Evolutionary conservation across 768 basidiomycete genomes (phyloP).

Genomic region (Fibroporia radiculosa): DNA sequence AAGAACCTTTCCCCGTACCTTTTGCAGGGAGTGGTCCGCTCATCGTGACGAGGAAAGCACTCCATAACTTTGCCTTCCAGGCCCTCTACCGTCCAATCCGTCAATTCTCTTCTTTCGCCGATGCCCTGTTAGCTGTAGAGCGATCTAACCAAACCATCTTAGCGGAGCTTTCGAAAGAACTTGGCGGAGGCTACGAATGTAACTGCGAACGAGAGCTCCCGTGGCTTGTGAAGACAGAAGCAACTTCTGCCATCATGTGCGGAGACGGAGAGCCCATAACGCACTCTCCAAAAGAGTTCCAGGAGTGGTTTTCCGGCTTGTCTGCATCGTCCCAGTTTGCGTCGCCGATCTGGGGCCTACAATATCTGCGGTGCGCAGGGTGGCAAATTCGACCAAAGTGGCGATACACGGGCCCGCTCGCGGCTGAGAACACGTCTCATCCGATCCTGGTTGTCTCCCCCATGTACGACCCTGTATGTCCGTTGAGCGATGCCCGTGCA

Average conservation of each 20-base stretch:
- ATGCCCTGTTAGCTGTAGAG: slow-evolving; percentile 8
- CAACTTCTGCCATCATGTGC: slow-evolving; percentile 7
- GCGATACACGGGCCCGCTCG: slow-evolving; percentile 6
- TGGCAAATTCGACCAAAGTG: slow-evolving; percentile 5
- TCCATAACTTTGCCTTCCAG: slow-evolving; percentile 1
- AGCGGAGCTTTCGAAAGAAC: slow-evolving; percentile 5
- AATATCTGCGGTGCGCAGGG: slow-evolving; percentile 3
- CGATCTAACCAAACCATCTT: slow-evolving; percentile 5
- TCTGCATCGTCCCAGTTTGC: not conserved
- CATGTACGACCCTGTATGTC: slow-evolving; percentile 8
- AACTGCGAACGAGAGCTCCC: slow-evolving; percentile 3
- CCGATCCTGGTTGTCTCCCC: slow-evolving; percentile 6
- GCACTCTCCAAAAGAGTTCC: slow-evolving; percentile 1
- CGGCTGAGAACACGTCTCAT: slow-evolving; percentile 4
- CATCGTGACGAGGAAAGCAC: slow-evolving; percentile 3
- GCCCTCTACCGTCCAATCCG: slow-evolving; percentile 7
- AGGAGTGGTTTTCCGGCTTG: not conserved
- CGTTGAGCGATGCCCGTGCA: slow-evolving; percentile 4
- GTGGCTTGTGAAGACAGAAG: slow-evolving; percentile 6
- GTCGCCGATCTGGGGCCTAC: slow-evolving; percentile 3
- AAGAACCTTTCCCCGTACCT: not conserved
- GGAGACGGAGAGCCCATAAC: slow-evolving; percentile 8
- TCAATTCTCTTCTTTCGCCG: slow-evolving; percentile 4
- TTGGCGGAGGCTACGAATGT: slow-evolving; percentile 9
- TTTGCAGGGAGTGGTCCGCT: slow-evolving; percentile 4